These are phyloP conservation scores for Ochromonas danica DNA, from an alignment of 108 stramenopile species.

Conservation along the genomic window DNA sequence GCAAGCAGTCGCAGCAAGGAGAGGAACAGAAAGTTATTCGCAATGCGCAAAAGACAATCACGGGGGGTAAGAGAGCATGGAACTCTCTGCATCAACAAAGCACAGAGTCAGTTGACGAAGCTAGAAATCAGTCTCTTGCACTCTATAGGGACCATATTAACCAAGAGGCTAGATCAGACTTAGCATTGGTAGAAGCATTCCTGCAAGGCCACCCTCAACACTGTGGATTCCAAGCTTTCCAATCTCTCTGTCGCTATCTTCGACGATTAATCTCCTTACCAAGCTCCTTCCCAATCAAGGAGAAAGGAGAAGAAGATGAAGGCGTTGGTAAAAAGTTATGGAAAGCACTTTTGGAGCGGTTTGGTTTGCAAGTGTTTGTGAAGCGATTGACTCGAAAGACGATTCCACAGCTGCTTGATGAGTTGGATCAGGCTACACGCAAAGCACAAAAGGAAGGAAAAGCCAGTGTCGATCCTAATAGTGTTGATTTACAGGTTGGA, in stretches of 20 bases:
- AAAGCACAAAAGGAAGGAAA: no score
- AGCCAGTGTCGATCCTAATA: no score
- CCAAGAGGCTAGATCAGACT: neutral
- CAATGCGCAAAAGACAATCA: neutral
- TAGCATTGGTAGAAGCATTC: neutral
- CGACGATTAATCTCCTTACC: neutral
- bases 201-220: no score
- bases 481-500: no score
- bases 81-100: neutral
- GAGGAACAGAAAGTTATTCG: no score
- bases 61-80: conserved; percentile 32
- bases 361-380: neutral
- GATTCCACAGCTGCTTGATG: neutral
- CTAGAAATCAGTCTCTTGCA: neutral
- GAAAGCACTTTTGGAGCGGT: neutral
- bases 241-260: neutral
- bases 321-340: neutral
- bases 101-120: neutral
- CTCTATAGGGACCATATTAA: neutral
- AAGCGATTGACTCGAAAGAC: neutral
- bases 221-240: neutral
- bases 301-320: no score
- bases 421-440: no score
- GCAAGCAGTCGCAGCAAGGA: no score
- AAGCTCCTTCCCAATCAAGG: neutral